phyloP scores from a whole-genome alignment of 371 early-diverging fungal genomes.

The Conidiobolus incongruus region DNA sequence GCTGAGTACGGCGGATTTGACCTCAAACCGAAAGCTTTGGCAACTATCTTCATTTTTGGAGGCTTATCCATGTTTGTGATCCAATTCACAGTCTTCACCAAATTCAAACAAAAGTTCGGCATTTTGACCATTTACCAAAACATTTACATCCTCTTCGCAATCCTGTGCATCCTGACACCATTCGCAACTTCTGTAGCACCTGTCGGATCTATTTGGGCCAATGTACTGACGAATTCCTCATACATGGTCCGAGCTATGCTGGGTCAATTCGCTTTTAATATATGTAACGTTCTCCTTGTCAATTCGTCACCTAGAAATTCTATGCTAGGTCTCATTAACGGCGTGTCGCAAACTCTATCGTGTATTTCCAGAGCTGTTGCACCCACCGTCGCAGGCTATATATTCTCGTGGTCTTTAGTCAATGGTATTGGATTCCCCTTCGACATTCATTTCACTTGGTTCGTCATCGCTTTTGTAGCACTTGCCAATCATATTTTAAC shows the following conservation, averaged over 20 bases:
- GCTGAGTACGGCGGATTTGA: neutral
- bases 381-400: slow-evolving; percentile 35
- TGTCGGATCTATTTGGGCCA: too few species aligned
- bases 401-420: slow-evolving; percentile 34
- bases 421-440: slow-evolving; percentile 26
- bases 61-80: neutral
- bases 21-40: neutral
- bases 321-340: too few species aligned
- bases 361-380: slow-evolving; percentile 37
- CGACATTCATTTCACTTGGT: slow-evolving; percentile 9
- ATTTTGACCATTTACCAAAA: neutral
- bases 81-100: neutral
- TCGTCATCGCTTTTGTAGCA: neutral
- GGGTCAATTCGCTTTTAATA: too few species aligned
- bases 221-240: too few species aligned
- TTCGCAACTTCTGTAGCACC: too few species aligned
- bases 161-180: too few species aligned
- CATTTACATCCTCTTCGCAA: too few species aligned
- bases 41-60: neutral
- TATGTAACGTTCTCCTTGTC: too few species aligned
- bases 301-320: too few species aligned
- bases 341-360: slow-evolving; percentile 30
- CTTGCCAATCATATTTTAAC: neutral
- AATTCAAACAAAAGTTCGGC: neutral
- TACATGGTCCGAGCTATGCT: too few species aligned